Evolutionary conservation across 176 grass and related monocot genomes (phyloP), one percentile per base, ranked within the genome.

Genomic region (Carex littledalei): DNA sequence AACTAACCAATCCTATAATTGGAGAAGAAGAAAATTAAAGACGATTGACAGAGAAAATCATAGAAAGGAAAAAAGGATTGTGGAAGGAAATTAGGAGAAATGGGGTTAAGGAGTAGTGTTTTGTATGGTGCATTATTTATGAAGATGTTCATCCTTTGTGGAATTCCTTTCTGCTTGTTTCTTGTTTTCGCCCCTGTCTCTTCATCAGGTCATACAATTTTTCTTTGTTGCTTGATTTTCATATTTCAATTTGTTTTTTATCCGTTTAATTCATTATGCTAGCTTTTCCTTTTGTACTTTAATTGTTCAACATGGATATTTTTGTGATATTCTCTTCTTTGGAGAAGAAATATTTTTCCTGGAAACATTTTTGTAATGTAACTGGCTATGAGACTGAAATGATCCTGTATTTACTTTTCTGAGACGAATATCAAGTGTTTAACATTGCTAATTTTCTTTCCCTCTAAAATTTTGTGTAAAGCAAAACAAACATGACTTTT

Each of bases 151-250:
- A 29, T 77, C 47, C 20, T 54, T 29, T 77, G n/a, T 47, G 72
- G 72, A 77, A 22, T 77, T 29, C 16, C 9, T 31, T 31, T 77
- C 4, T 77, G 73, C 5, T 77, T 77, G 49, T 77, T 77, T 77
- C 13, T 55, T 77, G 20, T 54, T 77, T 77, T 55, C 49, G 49
- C 73, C 18, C 11, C 22, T 72, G 34, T 0, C 22, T 55, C 73
- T 77, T 77, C 73, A 77, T 77, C 73, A 77, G 73, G 73, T 77
- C 22, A 77, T 55, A 77, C 13, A 6, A 31, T 52, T 24, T 45
- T 75, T 21, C 73, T 54, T 29, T 73, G 17, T 73, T 73, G 34
- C 34, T 41, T 70, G 3, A 2, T 70, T 7, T 17, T 41, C 18
- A 39, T 39, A 39, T 5, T 39, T 39, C 34, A n/a, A 39, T 39